Evolutionary conservation across 2,329 filamentous ascomycete genomes (phyloP).

Genomic region (Aplosporella prunicola): DNA sequence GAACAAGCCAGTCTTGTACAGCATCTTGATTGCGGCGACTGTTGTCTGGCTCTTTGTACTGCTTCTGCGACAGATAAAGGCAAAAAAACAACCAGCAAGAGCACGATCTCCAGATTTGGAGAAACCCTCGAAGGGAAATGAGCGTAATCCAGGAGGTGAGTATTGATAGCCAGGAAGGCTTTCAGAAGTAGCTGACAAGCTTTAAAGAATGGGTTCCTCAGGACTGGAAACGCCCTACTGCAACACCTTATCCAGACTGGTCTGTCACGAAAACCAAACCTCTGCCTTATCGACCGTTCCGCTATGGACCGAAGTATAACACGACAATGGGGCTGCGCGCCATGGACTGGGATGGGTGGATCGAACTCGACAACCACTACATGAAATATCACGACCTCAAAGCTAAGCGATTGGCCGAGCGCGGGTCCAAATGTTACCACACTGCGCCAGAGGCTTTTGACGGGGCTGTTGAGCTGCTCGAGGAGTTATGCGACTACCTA

Average conservation of each 20-base stretch:
- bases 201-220: conserved; percentile 51
- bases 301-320: conserved; percentile 66
- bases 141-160: conserved; percentile 40
- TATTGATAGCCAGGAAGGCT: no score
- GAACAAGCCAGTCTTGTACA: conserved; percentile 21
- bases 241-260: conserved; percentile 58
- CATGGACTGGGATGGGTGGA: conserved; percentile 65
- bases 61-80: conserved; percentile 21
- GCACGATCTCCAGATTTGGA: conserved; percentile 36
- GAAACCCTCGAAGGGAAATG: conserved; percentile 31
- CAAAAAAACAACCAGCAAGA: conserved; percentile 11
- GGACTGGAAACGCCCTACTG: conserved; percentile 50
- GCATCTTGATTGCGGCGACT: conserved; percentile 22
- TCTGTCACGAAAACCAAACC: conserved; percentile 59
- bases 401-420: conserved; percentile 49
- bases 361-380: conserved; percentile 76
- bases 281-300: conserved; percentile 68
- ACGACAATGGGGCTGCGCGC: conserved; percentile 69
- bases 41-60: conserved; percentile 22
- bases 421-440: conserved; percentile 56
- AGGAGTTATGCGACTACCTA: conserved; percentile 63
- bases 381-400: conserved; percentile 65
- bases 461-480: conserved; percentile 64
- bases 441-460: conserved; percentile 63
- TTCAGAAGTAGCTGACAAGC: no score